phyloP scores from a whole-genome alignment of 2,329 filamentous ascomycete species.

The Monosporascus sp. region DNA sequence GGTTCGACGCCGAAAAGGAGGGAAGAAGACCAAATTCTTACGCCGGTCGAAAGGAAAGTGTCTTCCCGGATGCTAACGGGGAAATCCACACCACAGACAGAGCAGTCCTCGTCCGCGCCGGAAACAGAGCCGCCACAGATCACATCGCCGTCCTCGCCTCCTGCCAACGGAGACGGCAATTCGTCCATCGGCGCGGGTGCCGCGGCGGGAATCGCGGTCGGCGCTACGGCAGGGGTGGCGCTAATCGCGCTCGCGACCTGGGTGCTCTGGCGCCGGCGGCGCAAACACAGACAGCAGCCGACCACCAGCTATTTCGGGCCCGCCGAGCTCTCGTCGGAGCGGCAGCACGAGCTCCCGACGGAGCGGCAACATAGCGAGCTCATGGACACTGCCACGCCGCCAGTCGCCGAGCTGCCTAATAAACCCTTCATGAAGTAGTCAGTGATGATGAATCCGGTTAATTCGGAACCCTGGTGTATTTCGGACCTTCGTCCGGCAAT shows the following conservation, averaged over 20 bases:
- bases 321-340: no score
- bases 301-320: no score
- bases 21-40: not conserved
- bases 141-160: not conserved
- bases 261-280: constrained; percentile 7
- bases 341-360: no score
- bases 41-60: not conserved
- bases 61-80: not conserved
- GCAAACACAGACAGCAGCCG: not conserved
- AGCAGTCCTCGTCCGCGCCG: not conserved
- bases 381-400: no score
- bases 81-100: not conserved
- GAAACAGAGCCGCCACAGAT: not conserved
- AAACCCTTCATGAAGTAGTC: no score
- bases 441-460: no score
- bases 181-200: constrained; percentile 3
- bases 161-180: not conserved
- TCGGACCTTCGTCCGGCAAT: no score
- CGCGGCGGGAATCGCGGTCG: constrained; percentile 7
- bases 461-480: no score
- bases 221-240: constrained; percentile 1
- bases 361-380: no score
- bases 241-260: constrained; percentile 7
- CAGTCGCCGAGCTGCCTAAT: no score
- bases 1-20: not conserved